Evolutionary conservation across 345 rosid species (phyloP), one percentile per base, ranked within the genome.

Genomic region (Rhizophora apiculata): DNA sequence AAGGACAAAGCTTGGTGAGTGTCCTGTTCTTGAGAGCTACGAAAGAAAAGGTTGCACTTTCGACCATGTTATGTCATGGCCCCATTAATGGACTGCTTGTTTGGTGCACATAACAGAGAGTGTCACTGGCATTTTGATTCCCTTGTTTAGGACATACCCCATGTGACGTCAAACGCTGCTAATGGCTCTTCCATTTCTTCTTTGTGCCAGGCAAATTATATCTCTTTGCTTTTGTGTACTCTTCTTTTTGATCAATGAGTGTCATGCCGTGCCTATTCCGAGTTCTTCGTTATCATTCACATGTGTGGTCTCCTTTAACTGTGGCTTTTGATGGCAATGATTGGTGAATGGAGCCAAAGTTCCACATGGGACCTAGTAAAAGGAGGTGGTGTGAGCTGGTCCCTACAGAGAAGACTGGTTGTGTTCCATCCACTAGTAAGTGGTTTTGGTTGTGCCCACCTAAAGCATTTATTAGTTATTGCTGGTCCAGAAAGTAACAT

Each of bases 281-380:
- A 3, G 24, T 61, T 16, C 27, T 39, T 39, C 8, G 19, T 51
- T 10, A 37, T 15, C 11, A 31, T 15, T 54, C 67, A 51, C 43
- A 52, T 43, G 70, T 48, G 79, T 54, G 71, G 71, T 68, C 82
- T 68, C 70, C 27, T 31, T 66, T 1, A 46, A 53, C 22, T 15
- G 26, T 19, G 60, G 36, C 27, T 53, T 63, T 4, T 34, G 15
- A 11, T 30, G 59, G 61, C 37, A 63, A 54, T 20, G 71, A 49
- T 63, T 26, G 27, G 30, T 59, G 68, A 4, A 34, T 27, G 71
- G 68, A 65, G 61, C 65, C 64, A 8, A 29, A 64, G 6, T 31
- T 64, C 70, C 54, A 11, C 69, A 27, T 16, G 11, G n/a, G 7
- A 37, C 34, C 19, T 13, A 60, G 18, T 60, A 51, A 68, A 53